Percentiles rank a stretch among this genome's conserved stretches.
These are phyloP conservation scores for Melaleuca alternifolia DNA, from an alignment of 345 rosid species.

Conservation along the genomic window DNA sequence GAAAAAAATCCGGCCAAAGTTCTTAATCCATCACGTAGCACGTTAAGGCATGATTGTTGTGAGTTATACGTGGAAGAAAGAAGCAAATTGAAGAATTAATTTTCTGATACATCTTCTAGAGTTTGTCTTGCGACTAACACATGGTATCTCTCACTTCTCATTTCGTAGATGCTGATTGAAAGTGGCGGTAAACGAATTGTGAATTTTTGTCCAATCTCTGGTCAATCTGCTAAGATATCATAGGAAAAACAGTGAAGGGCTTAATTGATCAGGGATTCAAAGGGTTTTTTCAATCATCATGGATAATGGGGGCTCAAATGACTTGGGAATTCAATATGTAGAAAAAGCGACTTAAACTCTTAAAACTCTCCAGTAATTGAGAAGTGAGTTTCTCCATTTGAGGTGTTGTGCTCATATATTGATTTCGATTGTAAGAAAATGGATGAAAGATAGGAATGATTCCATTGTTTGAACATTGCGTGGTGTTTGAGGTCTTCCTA, in stretches of 20 bases:
- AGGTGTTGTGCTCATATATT: not conserved
- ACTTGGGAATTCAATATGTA: not conserved
- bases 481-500: not conserved
- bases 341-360: not conserved
- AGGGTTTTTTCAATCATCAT: not conserved
- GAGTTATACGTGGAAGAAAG: not conserved
- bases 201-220: not conserved
- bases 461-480: not conserved
- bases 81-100: not conserved
- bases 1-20: not conserved
- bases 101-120: not conserved
- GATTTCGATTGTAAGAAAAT: not conserved
- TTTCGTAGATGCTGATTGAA: not conserved
- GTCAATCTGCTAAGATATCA: not conserved
- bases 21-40: not conserved
- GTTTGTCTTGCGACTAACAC: not conserved
- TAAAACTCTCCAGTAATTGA: not conserved
- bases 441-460: not conserved
- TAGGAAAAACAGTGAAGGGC: not conserved
- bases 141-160: not conserved
- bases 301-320: not conserved
- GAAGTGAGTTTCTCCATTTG: not conserved
- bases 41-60: not conserved
- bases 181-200: not conserved
- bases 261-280: not conserved